Evolutionary conservation across 2,329 filamentous ascomycete species (phyloP).

Genomic region (Phaeosphaeriaceae sp.): DNA sequence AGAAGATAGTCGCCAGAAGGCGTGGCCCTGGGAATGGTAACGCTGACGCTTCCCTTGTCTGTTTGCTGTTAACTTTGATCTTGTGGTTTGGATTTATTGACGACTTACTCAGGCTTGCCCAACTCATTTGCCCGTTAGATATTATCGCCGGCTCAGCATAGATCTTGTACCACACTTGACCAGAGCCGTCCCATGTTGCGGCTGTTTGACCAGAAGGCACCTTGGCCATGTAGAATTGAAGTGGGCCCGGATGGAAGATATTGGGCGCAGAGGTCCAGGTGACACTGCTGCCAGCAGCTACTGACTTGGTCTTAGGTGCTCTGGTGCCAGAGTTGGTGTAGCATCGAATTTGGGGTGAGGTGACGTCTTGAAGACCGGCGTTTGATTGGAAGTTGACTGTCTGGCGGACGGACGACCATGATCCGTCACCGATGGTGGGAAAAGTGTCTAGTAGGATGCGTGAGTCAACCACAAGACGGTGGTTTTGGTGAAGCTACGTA

Average conservation of each 20-base stretch:
- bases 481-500: constrained; percentile 6
- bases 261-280: constrained; percentile 39
- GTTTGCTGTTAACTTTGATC: neutral
- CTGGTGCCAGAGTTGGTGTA: constrained; percentile 32
- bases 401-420: constrained; percentile 42
- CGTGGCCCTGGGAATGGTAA: constrained; percentile 48
- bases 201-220: constrained; percentile 38
- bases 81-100: neutral
- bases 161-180: constrained; percentile 48
- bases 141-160: constrained; percentile 31
- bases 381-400: constrained; percentile 42
- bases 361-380: constrained; percentile 34
- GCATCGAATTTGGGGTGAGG: constrained; percentile 41
- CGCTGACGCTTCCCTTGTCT: constrained; percentile 31
- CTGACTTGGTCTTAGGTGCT: constrained; percentile 23
- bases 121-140: constrained; percentile 30
- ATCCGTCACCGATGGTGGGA: constrained; percentile 28
- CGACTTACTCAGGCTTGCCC: constrained; percentile 30
- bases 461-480: neutral
- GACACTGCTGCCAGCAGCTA: constrained; percentile 40
- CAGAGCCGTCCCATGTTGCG: constrained; percentile 39
- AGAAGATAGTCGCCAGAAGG: constrained; percentile 55
- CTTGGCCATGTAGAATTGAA: constrained; percentile 49
- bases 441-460: constrained; percentile 28
- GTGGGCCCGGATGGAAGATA: constrained; percentile 44